Percentiles rank a stretch among this genome's conserved stretches.
phyloP scores from a whole-genome alignment of 441 rosid genomes.

The Jatropha multifida region DNA sequence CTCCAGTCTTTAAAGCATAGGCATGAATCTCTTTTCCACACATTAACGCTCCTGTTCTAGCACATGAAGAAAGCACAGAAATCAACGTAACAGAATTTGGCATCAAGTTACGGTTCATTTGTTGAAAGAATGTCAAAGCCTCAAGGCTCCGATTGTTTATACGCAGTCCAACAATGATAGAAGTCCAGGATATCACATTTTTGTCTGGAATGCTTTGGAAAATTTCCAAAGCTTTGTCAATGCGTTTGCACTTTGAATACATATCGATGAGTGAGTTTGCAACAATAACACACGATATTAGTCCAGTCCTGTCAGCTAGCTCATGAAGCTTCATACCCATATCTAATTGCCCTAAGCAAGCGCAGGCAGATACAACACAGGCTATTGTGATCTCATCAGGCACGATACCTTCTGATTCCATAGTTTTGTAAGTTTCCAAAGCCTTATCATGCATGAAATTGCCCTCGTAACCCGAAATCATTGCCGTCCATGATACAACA shows the following conservation, averaged over 20 bases:
- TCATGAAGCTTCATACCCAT: conserved; percentile 73
- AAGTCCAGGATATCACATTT: conserved; percentile 91
- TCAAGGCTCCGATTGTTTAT: conserved; percentile 74
- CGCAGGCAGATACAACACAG: conserved; percentile 76
- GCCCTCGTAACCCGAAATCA: conserved; percentile 76
- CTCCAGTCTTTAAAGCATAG: conserved; percentile 59
- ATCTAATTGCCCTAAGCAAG: conserved; percentile 61
- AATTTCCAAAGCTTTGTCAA: conserved; percentile 78
- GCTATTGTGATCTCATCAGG: conserved; percentile 83
- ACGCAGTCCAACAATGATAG: conserved; percentile 76
- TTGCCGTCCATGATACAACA: conserved; percentile 82
- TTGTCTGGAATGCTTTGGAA: conserved; percentile 63
- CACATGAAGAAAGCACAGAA: conserved; percentile 77
- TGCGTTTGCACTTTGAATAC: conserved; percentile 87
- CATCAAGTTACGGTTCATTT: conserved; percentile 56
- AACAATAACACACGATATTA: conserved; percentile 57
- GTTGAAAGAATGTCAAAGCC: conserved; percentile 70
- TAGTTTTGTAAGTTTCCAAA: conserved; percentile 55
- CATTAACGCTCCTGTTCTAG: conserved; percentile 80
- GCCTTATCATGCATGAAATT: conserved; percentile 59
- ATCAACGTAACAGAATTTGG: conserved; percentile 78
- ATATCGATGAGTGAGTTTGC: conserved; percentile 80
- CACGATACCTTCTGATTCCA: conserved; percentile 54
- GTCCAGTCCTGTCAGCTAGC: conserved; percentile 60
- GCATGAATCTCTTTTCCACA: conserved; percentile 95